Conservation (phyloP, 2,329 filamentous ascomycete genomes). For the Aspergillus fructus region DNA sequence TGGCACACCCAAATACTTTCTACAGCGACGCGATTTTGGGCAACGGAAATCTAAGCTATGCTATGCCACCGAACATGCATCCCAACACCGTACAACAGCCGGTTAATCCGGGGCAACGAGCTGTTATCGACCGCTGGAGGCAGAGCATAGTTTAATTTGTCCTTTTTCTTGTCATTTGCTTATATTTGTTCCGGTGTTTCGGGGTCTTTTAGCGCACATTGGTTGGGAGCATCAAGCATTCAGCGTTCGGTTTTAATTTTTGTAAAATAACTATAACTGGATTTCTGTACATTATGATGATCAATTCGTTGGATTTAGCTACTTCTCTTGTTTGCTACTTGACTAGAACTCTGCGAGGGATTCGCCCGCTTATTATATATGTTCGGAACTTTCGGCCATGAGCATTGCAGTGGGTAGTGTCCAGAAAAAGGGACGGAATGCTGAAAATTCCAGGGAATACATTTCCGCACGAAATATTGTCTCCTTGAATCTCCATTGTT, state of each 20-base stretch:
- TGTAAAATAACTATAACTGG: constrained; percentile 6
- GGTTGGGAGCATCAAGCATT: constrained; percentile 7
- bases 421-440: too few species aligned
- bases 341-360: not conserved
- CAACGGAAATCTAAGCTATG: constrained; percentile 28
- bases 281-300: not conserved
- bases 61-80: constrained; percentile 23
- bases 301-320: not conserved
- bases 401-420: too few species aligned
- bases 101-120: constrained; percentile 53
- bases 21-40: constrained; percentile 29
- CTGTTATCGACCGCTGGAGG: constrained; percentile 62
- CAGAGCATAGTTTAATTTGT: constrained; percentile 38
- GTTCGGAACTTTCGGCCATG: not conserved
- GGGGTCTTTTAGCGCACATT: constrained; percentile 7
- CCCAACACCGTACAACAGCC: constrained; percentile 31
- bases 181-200: not conserved
- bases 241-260: not conserved
- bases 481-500: too few species aligned
- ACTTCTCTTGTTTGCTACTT: not conserved
- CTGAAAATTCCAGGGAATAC: too few species aligned
- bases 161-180: not conserved
- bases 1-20: constrained; percentile 25
- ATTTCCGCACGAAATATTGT: too few species aligned
- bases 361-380: not conserved